Conservation (phyloP, 1,139 yeast species). For the Zygosaccharomyces sapae region DNA sequence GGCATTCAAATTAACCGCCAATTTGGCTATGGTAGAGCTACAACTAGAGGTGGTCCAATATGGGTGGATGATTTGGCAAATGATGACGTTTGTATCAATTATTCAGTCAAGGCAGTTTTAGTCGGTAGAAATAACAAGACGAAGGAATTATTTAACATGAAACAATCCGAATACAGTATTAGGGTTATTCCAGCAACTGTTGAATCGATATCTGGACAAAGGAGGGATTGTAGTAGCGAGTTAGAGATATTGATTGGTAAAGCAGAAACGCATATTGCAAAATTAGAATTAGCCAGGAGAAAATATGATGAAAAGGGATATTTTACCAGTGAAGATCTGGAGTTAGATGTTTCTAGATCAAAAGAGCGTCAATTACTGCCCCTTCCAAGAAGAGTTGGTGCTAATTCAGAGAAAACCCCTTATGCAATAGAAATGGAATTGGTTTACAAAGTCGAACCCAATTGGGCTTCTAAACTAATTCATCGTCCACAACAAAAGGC, state of each 20-base stretch:
- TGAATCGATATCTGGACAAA: slow-evolving; percentile 20
- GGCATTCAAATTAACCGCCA: slow-evolving; percentile 31
- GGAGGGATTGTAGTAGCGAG: slow-evolving; percentile 20
- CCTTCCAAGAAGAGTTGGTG: neutral
- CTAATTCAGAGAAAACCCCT: slow-evolving; percentile 1
- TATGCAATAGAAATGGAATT: slow-evolving; percentile 22
- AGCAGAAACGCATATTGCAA: slow-evolving; percentile 23
- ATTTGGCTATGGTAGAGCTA: slow-evolving; percentile 42
- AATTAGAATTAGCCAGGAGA: slow-evolving; percentile 20
- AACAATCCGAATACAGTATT: slow-evolving; percentile 33
- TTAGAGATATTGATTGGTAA: slow-evolving; percentile 20
- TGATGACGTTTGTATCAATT: slow-evolving; percentile 24
- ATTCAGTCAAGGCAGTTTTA: slow-evolving; percentile 34
- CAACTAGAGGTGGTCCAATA: slow-evolving; percentile 40
- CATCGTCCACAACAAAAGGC: neutral
- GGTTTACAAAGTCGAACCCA: slow-evolving; percentile 19
- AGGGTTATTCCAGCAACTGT: slow-evolving; percentile 40
- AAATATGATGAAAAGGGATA: neutral
- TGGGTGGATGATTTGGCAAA: slow-evolving; percentile 37
- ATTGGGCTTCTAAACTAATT: neutral
- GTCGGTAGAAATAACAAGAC: slow-evolving; percentile 30
- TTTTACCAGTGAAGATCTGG: slow-evolving; percentile 24
- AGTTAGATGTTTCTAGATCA: slow-evolving; percentile 22
- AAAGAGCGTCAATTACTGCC: neutral
- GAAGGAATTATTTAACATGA: slow-evolving; percentile 27